A percentile compares a stretch with the other conserved stretches of the same genome.
Conservation (phyloP, 2,329 filamentous ascomycete genomes). For the Apiospora sp. region DNA sequence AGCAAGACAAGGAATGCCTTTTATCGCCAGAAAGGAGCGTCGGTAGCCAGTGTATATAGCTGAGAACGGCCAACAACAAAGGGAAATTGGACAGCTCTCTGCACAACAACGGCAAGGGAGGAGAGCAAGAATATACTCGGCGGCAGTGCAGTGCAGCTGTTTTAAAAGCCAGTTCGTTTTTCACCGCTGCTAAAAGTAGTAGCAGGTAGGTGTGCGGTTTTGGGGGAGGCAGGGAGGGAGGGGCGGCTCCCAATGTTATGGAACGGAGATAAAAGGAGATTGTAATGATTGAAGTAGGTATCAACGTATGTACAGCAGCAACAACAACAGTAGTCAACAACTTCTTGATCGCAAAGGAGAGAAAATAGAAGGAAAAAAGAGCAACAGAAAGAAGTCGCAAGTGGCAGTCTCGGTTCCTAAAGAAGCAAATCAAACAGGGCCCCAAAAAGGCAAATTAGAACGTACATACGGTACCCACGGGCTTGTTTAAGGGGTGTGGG, state of each 20-base stretch:
- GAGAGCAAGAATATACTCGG: constrained; percentile 13
- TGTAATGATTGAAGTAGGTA: constrained; percentile 22
- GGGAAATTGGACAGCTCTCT: not conserved
- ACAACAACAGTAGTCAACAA: constrained; percentile 15
- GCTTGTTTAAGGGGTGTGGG: constrained; percentile 39
- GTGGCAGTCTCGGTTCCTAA: constrained; percentile 32
- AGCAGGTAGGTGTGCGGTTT: not conserved
- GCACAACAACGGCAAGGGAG: constrained; percentile 18
- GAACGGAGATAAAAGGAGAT: constrained; percentile 22
- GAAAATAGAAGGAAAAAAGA: constrained; percentile 19
- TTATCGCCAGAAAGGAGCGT: constrained; percentile 16
- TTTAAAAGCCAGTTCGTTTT: constrained; percentile 11
- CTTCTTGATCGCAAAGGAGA: constrained; percentile 21
- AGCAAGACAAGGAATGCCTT: constrained; percentile 21
- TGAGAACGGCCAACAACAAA: constrained; percentile 23
- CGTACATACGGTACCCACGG: constrained; percentile 36
- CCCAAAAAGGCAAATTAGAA: constrained; percentile 42
- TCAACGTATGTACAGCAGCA: constrained; percentile 22
- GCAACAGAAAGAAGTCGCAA: constrained; percentile 18
- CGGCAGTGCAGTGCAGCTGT: constrained; percentile 12
- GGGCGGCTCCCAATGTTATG: constrained; percentile 18
- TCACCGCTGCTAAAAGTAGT: constrained; percentile 21
- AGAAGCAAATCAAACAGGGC: constrained; percentile 39
- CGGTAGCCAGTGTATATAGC: constrained; percentile 5
- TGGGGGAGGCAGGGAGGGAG: constrained; percentile 1